Conservation (phyloP, 2,329 filamentous ascomycete genomes). For the Apiospora pterosperma region DNA sequence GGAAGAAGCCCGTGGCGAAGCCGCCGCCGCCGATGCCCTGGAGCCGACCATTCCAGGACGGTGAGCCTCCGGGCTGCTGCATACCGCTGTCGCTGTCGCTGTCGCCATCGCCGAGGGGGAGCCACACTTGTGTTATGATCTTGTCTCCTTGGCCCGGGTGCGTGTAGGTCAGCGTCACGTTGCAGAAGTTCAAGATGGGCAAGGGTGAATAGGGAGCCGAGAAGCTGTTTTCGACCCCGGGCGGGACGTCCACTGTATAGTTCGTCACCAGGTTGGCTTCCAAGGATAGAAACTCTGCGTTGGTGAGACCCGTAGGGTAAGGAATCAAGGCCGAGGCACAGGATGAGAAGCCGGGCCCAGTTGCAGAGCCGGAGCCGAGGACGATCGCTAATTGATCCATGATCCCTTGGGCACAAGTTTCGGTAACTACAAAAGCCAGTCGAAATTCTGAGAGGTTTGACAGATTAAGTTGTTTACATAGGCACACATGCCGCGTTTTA, state of each 20-base stretch:
- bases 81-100: not conserved
- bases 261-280: not conserved
- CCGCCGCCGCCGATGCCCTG: constrained; percentile 5
- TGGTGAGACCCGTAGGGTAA: not conserved
- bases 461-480: not conserved
- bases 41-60: constrained; percentile 6
- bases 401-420: too few species aligned
- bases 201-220: not conserved
- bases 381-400: not conserved
- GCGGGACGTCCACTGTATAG: not conserved
- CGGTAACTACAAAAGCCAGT: not conserved
- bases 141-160: constrained; percentile 4
- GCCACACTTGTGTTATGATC: not conserved
- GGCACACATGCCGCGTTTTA: too few species aligned
- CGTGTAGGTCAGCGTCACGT: constrained; percentile 7
- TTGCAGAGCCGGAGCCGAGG: not conserved
- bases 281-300: not conserved
- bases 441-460: not conserved
- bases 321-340: not conserved
- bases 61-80: not conserved
- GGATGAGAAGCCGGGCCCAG: not conserved
- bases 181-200: constrained; percentile 4
- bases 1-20: not conserved
- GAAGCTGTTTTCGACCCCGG: not conserved
- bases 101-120: not conserved